These are phyloP conservation scores for Verticillium dahliae DNA, from an alignment of 2,329 filamentous ascomycete species.

Conservation along the genomic window DNA sequence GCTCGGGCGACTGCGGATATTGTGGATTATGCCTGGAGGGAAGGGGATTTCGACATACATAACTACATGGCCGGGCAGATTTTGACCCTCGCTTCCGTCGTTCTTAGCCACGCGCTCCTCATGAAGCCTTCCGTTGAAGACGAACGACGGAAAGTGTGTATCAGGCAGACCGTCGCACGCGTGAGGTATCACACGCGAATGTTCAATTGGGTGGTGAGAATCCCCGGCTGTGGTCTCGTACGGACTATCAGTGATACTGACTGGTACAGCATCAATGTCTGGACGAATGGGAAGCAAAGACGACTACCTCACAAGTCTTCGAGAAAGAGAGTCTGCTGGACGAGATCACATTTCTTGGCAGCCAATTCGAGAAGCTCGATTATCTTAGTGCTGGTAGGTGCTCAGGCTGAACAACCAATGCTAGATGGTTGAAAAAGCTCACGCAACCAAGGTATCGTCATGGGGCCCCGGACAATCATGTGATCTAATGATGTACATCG, in stretches of 20 bases:
- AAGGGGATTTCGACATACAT: background rate
- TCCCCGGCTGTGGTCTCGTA: background rate
- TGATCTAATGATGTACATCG: no score
- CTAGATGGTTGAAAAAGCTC: no score
- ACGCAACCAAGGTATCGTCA: no score
- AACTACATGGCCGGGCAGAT: background rate
- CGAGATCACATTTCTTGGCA: background rate
- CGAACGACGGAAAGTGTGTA: background rate
- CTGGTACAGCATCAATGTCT: background rate
- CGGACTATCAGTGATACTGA: background rate
- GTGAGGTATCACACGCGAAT: background rate
- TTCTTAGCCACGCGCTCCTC: background rate
- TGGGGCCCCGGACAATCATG: no score
- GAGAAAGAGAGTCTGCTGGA: background rate
- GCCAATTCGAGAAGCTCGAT: background rate
- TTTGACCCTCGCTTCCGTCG: background rate
- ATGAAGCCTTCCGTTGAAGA: background rate
- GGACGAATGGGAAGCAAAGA: background rate
- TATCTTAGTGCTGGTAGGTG: background rate
- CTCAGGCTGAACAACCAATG: background rate
- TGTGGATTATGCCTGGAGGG: background rate
- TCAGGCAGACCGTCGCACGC: background rate
- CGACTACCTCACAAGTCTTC: background rate
- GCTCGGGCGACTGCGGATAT: background rate
- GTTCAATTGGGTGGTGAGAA: conserved; percentile 1